These are phyloP conservation scores for Yamadazyma atlantica DNA, from an alignment of 1,139 yeast genomes.

Conservation along the genomic window DNA sequence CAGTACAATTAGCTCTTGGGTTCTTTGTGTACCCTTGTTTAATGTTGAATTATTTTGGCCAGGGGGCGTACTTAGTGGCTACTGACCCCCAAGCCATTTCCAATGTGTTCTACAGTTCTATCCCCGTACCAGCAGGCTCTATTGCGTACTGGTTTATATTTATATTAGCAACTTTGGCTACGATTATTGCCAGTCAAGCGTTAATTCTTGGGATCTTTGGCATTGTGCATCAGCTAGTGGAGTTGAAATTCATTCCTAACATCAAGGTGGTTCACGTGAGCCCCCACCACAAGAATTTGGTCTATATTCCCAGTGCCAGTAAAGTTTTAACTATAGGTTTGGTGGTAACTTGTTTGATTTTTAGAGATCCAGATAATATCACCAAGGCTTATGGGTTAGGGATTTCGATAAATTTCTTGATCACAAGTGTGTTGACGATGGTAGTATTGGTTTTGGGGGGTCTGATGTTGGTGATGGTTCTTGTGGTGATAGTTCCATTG, in stretches of 20 bases:
- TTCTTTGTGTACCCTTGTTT: slow-evolving; percentile 52
- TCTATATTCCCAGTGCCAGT: slow-evolving; percentile 51
- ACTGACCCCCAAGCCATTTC: slow-evolving; percentile 28
- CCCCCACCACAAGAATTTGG: slow-evolving; percentile 40
- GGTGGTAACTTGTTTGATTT: slow-evolving; percentile 50
- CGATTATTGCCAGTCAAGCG: slow-evolving; percentile 62
- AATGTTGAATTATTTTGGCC: slow-evolving; percentile 55
- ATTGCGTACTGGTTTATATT: slow-evolving; percentile 53
- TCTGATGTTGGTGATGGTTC: slow-evolving; percentile 2
- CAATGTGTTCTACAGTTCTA: slow-evolving; percentile 40
- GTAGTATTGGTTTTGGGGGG: too few species aligned
- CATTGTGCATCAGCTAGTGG: slow-evolving; percentile 51
- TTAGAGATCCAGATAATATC: slow-evolving; percentile 47
- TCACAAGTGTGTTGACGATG: slow-evolving; percentile 52
- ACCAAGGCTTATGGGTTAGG: slow-evolving; percentile 65
- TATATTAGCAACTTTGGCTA: slow-evolving; percentile 51
- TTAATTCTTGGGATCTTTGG: slow-evolving; percentile 56
- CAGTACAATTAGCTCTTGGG: slow-evolving; percentile 48
- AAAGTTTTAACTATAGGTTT: slow-evolving; percentile 52
- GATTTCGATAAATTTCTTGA: slow-evolving; percentile 52
- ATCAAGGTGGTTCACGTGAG: slow-evolving; percentile 42
- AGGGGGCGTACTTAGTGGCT: slow-evolving; percentile 48
- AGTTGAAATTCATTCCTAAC: slow-evolving; percentile 54
- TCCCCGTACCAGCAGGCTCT: slow-evolving; percentile 25
- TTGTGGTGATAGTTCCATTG: slow-evolving; percentile 8